These are phyloP conservation scores for Trichoderma lentiforme DNA, from an alignment of 2,329 filamentous ascomycete genomes.

Conservation along the genomic window DNA sequence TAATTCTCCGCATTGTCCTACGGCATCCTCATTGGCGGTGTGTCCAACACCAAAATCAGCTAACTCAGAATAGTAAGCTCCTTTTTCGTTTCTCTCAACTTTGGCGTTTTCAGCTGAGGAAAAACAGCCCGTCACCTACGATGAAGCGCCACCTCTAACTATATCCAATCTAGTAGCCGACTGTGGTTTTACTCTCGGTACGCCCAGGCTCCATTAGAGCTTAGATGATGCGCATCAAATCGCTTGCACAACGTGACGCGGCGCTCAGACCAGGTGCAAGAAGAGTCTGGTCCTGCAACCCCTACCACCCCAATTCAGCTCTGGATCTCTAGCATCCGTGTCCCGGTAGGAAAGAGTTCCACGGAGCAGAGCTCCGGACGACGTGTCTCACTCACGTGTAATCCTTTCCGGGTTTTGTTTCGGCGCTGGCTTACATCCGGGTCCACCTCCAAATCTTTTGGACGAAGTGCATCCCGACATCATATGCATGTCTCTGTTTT, in stretches of 20 bases:
- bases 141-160: constrained; percentile 5
- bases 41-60: neutral
- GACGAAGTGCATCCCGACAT: neutral
- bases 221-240: neutral
- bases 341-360: neutral
- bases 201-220: neutral
- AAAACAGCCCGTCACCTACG: neutral
- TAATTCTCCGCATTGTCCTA: neutral
- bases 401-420: neutral
- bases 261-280: neutral
- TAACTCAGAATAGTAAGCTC: neutral
- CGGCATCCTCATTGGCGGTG: neutral
- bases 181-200: neutral
- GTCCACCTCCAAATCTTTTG: neutral
- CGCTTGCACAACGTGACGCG: neutral
- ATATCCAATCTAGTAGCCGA: neutral
- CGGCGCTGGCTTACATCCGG: neutral
- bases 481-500: neutral
- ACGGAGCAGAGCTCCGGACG: neutral
- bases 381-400: neutral
- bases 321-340: neutral
- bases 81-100: neutral
- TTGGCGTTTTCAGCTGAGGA: constrained; percentile 12
- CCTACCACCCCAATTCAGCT: neutral
- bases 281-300: neutral